Evolutionary conservation across 495 filamentous ascomycete genomes (phyloP).

Genomic region (Xylona heveae): DNA sequence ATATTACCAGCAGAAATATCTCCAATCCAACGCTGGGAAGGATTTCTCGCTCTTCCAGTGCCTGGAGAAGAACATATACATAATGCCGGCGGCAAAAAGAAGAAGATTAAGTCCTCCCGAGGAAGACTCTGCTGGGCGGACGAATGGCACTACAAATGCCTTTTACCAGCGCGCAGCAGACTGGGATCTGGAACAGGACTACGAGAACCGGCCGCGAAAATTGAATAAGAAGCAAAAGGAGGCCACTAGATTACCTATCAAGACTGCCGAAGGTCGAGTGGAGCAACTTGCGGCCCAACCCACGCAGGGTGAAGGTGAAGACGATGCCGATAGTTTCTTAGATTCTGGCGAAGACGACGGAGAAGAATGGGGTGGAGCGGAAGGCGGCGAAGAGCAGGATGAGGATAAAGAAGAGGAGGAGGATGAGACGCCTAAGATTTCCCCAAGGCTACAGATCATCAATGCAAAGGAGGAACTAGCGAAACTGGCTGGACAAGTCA

Average conservation of each 20-base stretch:
- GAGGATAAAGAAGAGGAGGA: slow-evolving; percentile 20
- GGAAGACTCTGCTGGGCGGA: too few relatives aligned
- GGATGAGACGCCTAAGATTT: slow-evolving; percentile 36
- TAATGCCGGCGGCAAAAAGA: slow-evolving; percentile 26
- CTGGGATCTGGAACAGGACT: slow-evolving; percentile 86
- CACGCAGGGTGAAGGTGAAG: too few relatives aligned
- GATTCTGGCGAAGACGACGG: slow-evolving; percentile 25
- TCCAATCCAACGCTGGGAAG: too few relatives aligned
- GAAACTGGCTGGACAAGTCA: slow-evolving; percentile 54
- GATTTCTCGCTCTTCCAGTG: too few relatives aligned
- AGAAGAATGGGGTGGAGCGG: slow-evolving; percentile 11
- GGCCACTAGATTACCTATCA: slow-evolving; percentile 59
- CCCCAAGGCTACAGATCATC: slow-evolving; percentile 54
- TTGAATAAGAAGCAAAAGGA: slow-evolving; percentile 48
- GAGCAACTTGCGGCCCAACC: slow-evolving; percentile 29
- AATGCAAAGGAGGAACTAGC: slow-evolving; percentile 87
- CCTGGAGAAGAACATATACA: too few relatives aligned
- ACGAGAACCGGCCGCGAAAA: slow-evolving; percentile 63
- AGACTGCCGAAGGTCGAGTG: slow-evolving; percentile 51
- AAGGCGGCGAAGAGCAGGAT: slow-evolving; percentile 24
- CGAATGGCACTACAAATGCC: too few relatives aligned
- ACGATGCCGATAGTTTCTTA: slow-evolving; percentile 28
- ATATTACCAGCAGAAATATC: too few relatives aligned
- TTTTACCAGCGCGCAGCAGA: slow-evolving; percentile 23
- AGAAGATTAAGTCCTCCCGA: slow-evolving; percentile 30